These are phyloP conservation scores for Kluyveromyces wickerhamii DNA, from an alignment of 805 yeast species.

Conservation along the genomic window DNA sequence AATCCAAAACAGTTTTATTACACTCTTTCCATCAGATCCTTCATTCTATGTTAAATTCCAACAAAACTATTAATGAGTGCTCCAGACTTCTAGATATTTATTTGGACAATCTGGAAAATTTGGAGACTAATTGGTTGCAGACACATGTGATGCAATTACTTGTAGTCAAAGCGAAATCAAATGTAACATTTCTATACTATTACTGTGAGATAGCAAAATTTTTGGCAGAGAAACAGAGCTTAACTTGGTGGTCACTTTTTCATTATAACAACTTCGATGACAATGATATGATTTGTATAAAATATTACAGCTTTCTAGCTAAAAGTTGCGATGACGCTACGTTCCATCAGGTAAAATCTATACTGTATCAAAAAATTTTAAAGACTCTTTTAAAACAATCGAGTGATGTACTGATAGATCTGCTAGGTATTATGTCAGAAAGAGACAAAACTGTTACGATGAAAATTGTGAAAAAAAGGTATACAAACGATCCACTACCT, in stretches of 20 bases:
- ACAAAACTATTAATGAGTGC: not conserved
- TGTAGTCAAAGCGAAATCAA: constrained; percentile 11
- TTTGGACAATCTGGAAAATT: constrained; percentile 4
- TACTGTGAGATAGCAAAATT: constrained; percentile 21
- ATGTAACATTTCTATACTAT: constrained; percentile 15
- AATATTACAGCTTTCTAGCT: constrained; percentile 15
- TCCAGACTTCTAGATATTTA: constrained; percentile 4
- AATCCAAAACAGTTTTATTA: constrained; percentile 8
- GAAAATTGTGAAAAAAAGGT: constrained; percentile 1
- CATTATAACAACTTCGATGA: constrained; percentile 18
- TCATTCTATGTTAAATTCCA: constrained; percentile 5
- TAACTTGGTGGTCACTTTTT: constrained; percentile 29
- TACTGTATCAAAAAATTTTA: constrained; percentile 12
- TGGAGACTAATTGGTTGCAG: constrained; percentile 19
- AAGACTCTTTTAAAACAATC: constrained; percentile 7
- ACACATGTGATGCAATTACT: constrained; percentile 17
- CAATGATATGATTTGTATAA: constrained; percentile 9
- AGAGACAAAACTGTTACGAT: constrained; percentile 11
- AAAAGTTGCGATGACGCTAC: constrained; percentile 19
- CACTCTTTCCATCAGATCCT: constrained; percentile 12
- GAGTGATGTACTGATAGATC: constrained; percentile 9
- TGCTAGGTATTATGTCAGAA: constrained; percentile 13
- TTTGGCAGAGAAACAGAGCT: constrained; percentile 13
- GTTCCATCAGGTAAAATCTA: constrained; percentile 15
- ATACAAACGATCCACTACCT: constrained; percentile 6